Evolutionary conservation across 176 grass and related monocot genomes (phyloP), one percentile per base, ranked within the genome.

Genomic region (Thinopyrum elongatum): DNA sequence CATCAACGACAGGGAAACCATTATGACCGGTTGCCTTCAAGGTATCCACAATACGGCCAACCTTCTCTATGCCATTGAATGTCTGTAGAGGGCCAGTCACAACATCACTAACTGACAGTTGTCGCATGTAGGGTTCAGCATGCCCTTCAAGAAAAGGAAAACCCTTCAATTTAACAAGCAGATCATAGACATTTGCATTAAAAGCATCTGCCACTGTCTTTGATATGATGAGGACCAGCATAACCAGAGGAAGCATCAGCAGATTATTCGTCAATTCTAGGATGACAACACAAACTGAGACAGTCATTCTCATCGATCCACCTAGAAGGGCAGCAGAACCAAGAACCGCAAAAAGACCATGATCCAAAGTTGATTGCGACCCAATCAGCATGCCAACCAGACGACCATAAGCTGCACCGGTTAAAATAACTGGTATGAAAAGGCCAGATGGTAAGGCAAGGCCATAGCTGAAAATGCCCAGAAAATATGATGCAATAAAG

Each of bases 401-500:
- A 22, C 96, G 89, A 10, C 96, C 96, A 11, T 92, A 98, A 83
- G 93, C 87, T 57, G 96, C 96, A 70, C 96, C 96, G 30, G 96
- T 94, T 74, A 98, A 85, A 87, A 98, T 98, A 77, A 98, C 90
- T 10, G 96, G 96, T 68, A 95, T 84, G 19, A 98, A 98, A 58
- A 98, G 93, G 33, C 96, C 96, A 81, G 96, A 89, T 65, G 96
- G 96, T 70, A 87, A 72, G 28, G 90, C 96, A 62, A 98, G 83
- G 15, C 96, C 96, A 88, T 98, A 98, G 84, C 96, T 98, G 69
- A 98, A 81, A 71, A 98, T 95, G n/a, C 96, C 91, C 39, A 98
- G 90, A 80, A 94, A 90, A 85, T 95, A 98, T 1, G 91, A 90
- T 7, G 96, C 81, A 63, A 79, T 10, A 59, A 98, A 95, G 85